A percentile compares a stretch with the other conserved stretches of the same genome.
phyloP scores from a whole-genome alignment of 1,139 yeast species.

The Blastobotrys proliferans region DNA sequence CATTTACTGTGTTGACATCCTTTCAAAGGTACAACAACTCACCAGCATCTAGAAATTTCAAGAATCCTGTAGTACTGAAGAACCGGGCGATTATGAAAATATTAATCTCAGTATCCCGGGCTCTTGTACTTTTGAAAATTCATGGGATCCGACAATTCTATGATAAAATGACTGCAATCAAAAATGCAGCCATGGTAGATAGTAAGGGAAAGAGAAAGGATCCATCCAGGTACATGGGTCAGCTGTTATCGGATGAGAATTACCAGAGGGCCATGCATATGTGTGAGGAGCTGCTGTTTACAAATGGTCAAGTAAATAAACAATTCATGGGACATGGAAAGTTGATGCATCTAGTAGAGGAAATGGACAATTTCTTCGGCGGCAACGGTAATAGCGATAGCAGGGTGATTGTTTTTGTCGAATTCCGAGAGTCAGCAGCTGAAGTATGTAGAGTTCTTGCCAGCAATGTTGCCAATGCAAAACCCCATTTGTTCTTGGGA shows the following conservation, averaged over 20 bases:
- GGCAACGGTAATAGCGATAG: slow-evolving; percentile 38
- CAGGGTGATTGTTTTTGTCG: slow-evolving; percentile 81
- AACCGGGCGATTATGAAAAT: slow-evolving; percentile 41
- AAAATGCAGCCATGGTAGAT: slow-evolving; percentile 15
- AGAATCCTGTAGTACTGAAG: slow-evolving; percentile 25
- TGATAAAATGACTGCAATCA: slow-evolving; percentile 36
- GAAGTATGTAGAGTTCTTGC: slow-evolving; percentile 75
- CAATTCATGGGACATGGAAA: slow-evolving; percentile 72
- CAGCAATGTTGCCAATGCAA: slow-evolving; percentile 40
- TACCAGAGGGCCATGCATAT: slow-evolving; percentile 43
- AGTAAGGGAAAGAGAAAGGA: slow-evolving; percentile 21
- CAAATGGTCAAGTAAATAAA: slow-evolving; percentile 32
- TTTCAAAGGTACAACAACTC: slow-evolving; percentile 39
- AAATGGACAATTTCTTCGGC: slow-evolving; percentile 51
- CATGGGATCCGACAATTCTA: slow-evolving; percentile 83
- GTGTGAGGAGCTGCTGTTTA: slow-evolving; percentile 42
- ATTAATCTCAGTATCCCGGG: slow-evolving; percentile 70
- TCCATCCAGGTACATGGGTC: slow-evolving; percentile 27
- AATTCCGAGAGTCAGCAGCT: slow-evolving; percentile 81
- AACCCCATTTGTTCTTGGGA: slow-evolving; percentile 88
- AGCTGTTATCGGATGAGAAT: slow-evolving; percentile 50
- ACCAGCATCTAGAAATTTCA: slow-evolving; percentile 12
- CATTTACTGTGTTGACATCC: slow-evolving; percentile 68
- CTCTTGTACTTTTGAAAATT: slow-evolving; percentile 48
- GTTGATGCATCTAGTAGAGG: slow-evolving; percentile 55